Evolutionary conservation across 306 rosid genomes (phyloP), one percentile per base, ranked within the genome.

Genomic region (Prunus mume): DNA sequence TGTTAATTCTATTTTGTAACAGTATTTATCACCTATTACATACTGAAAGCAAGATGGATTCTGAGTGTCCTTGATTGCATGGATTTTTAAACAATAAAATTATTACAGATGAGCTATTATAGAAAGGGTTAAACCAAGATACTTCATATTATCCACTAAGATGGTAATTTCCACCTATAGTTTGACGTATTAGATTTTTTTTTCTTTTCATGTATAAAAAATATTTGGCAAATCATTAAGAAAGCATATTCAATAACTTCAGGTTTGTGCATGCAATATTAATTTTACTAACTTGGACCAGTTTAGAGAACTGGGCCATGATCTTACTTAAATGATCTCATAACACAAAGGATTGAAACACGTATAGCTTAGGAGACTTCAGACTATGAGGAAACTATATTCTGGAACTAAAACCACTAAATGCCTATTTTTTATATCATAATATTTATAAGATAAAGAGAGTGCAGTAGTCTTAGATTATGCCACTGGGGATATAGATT

Each of bases 311-410:
- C 14, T 66, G 52, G 57, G 25, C 75, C 24, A 51, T 28, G 62
- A 65, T 22, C 30, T 41, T 20, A 30, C 60, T 47, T 22, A 67
- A 61, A 24, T 60, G 71, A 43, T 65, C 49, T 68, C 50, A 30
- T 78, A 51, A 19, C 62, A 62, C 50, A 64, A 65, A 10, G 47
- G 56, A 58, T 45, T 25, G 27, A 68, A 63, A 28, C 72, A 22
- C 71, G 19, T n/a, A 38, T 27, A 11, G 71, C 55, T 71, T 38
- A 62, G 58, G 57, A 46, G 47, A 71, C 55, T 61, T 46, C 46
- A 65, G 52, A 19, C 76, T 11, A 25, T 46, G 46, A 51, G 65
- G 54, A 68, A 68, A 34, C 71, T 34, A 70, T 45, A 28, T 14
- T 49, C 45, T 34, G 47, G 50, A 49, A 60, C 41, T 63, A 6